phyloP scores from a whole-genome alignment of 225 moss, liverwort and hornwort species.

The Anthoceros angustus region DNA sequence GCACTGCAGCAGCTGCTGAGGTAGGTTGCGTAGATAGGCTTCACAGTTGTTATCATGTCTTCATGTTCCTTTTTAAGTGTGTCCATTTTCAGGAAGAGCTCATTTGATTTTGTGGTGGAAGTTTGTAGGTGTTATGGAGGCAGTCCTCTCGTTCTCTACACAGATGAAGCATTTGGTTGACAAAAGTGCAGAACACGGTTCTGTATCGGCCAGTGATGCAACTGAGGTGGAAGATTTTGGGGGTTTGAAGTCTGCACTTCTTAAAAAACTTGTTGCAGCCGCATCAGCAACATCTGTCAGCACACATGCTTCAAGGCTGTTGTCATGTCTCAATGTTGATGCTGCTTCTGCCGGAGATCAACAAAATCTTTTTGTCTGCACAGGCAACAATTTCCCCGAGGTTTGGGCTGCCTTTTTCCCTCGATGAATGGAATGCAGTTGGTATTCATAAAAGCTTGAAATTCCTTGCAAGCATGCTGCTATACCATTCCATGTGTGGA shows the following conservation, averaged over 20 bases:
- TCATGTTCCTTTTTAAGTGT: not conserved
- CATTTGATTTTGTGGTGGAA: conserved; percentile 19
- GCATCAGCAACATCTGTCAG: conserved; percentile 52
- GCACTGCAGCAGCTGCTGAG: conserved; percentile 84
- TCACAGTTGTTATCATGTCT: not conserved
- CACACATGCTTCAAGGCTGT: conserved; percentile 58
- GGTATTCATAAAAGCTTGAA: not conserved
- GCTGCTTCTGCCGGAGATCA: conserved; percentile 72
- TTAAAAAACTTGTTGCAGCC: conserved; percentile 61
- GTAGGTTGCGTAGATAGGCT: conserved; percentile 14
- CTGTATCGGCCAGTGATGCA: conserved; percentile 12
- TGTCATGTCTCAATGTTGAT: conserved; percentile 61
- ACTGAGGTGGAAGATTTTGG: conserved; percentile 15
- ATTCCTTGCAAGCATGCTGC: not conserved
- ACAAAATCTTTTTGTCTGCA: conserved; percentile 66
- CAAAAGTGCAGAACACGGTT: conserved; percentile 17
- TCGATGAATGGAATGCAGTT: not conserved
- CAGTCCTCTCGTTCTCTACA: conserved; percentile 55
- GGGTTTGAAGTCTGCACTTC: conserved; percentile 41
- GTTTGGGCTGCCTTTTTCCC: conserved; percentile 14
- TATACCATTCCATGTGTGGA: too few species aligned
- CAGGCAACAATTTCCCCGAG: conserved; percentile 71
- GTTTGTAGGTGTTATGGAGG: conserved; percentile 91
- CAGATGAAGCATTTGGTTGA: conserved; percentile 45
- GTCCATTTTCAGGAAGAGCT: not conserved